Evolutionary conservation across 1,284 basidiomycete genomes (phyloP), one percentile per base, ranked within the genome.

Genomic region (Ganoderma meredithae): DNA sequence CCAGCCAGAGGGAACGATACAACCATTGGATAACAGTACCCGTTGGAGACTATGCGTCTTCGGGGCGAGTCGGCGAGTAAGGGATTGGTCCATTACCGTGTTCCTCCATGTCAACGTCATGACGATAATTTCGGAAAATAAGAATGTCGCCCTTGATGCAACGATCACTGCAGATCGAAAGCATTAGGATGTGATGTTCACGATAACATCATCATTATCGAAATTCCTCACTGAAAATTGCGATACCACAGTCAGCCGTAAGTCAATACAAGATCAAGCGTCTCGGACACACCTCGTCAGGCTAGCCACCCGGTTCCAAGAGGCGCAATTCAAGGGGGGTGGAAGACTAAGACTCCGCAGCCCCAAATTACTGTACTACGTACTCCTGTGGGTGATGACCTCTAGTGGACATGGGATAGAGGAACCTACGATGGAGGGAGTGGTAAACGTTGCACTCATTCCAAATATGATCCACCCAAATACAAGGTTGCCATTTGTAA

Each of bases 391-490:
- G 1, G 7, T 56, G 33, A 39, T 19, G 7, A 12, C 33, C 39
- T 1, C 13, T n/a, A 39, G 33, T 13, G 3, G 10, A 22, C 19
- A 6, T 10, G 19, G 9, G 19, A 56, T 1, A 6, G 15, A 5
- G 33, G 17, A 27, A 56, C 55, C n/a, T 17, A 56, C 55, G 1
- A 56, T 36, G 19, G 19, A 39, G 6, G 55, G 55, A 8, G 36
- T 56, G 8, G 22, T 56, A 9, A 39, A 56, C 17, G 33, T 36
- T 56, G 55, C 33, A 4, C 55, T 56, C 55, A 56, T 56, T 31
- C 27, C 55, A 36, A 56, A 56, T 5, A 56, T 17, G 9, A 56
- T n/a, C 55, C 55, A 56, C n/a, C 55, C 55, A 4, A 56, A 56
- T 1, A 56, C 19, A 56, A 39, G 27, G n/a, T 39, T 36, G 33